Evolutionary conservation across 371 early-diverging fungal species (phyloP).

Genomic region (Mortierella sp.): DNA sequence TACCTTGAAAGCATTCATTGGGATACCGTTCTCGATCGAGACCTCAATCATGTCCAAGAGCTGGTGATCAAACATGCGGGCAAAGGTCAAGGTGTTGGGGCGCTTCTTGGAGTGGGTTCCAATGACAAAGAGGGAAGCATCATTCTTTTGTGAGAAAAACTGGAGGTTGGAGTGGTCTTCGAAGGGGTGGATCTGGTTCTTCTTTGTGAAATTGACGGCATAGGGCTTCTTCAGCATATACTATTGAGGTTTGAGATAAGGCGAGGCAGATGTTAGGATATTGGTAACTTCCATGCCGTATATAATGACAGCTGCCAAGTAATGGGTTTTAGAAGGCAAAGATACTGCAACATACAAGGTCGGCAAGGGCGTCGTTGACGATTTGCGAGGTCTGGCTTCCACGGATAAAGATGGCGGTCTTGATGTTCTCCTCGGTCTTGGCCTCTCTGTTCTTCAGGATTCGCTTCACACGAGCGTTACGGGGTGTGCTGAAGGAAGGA

Average conservation of each 20-base stretch:
- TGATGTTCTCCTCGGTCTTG: constrained; percentile 91
- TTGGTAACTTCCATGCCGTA: neutral
- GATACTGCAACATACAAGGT: constrained; percentile 76
- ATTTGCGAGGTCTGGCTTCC: constrained; percentile 91
- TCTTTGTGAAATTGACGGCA: constrained; percentile 90
- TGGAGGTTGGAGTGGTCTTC: constrained; percentile 93
- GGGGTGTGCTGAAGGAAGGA: constrained; percentile 71
- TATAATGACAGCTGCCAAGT: neutral
- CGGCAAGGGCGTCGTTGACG: constrained; percentile 86
- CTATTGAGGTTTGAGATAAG: constrained; percentile 58
- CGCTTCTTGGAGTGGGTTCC: constrained; percentile 97
- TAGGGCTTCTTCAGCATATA: constrained; percentile 93
- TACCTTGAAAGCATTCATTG: constrained; percentile 82
- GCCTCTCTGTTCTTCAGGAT: constrained; percentile 90
- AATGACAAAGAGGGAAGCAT: constrained; percentile 89
- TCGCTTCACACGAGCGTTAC: constrained; percentile 89
- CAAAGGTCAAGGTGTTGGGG: constrained; percentile 93
- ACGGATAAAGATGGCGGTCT: constrained; percentile 89
- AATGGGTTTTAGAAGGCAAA: neutral
- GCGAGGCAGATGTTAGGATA: neutral
- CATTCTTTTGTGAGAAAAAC: constrained; percentile 95
- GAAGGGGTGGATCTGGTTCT: constrained; percentile 96
- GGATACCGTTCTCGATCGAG: constrained; percentile 77
- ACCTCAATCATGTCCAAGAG: constrained; percentile 97
- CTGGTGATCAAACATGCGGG: constrained; percentile 93